Evolutionary conservation across 2,329 filamentous ascomycete species (phyloP).

Genomic region (Neospermospora avenae): DNA sequence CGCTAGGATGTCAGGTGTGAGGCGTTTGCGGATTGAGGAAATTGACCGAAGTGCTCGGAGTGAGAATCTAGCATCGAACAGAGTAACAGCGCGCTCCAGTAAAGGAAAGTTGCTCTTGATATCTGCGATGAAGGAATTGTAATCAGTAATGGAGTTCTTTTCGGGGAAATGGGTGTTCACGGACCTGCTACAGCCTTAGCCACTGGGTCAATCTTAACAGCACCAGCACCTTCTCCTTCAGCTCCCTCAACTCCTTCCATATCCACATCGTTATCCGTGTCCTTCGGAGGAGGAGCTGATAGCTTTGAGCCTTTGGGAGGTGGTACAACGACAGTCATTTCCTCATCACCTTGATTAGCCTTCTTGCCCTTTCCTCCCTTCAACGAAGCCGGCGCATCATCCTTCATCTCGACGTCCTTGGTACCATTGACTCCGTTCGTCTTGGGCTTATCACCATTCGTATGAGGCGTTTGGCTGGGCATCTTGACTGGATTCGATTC

Average conservation of each 20-base stretch:
- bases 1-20: conserved; percentile 76
- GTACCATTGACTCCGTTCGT: conserved; percentile 64
- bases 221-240: conserved; percentile 35
- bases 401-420: conserved; percentile 70
- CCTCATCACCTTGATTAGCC: conserved; percentile 66
- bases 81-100: conserved; percentile 83
- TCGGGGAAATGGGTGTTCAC: conserved; percentile 23
- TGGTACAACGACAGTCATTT: conserved; percentile 80
- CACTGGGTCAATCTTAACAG: conserved; percentile 57
- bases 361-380: conserved; percentile 65
- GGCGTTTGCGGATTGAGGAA: conserved; percentile 88
- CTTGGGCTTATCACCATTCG: conserved; percentile 65
- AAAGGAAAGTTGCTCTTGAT: conserved; percentile 93
- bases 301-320: conserved; percentile 63
- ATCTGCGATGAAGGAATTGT: conserved; percentile 52
- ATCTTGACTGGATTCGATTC: conserved; percentile 41
- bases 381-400: conserved; percentile 54
- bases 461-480: conserved; percentile 67
- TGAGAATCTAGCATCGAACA: conserved; percentile 94
- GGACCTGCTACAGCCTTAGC: conserved; percentile 59
- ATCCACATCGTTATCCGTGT: conserved; percentile 65
- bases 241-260: conserved; percentile 56
- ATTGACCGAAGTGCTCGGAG: conserved; percentile 92
- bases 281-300: conserved; percentile 52
- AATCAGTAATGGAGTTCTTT: conserved; percentile 16